These are phyloP conservation scores for Pichia sp. DNA, from an alignment of 1,139 yeast species.

Conservation along the genomic window DNA sequence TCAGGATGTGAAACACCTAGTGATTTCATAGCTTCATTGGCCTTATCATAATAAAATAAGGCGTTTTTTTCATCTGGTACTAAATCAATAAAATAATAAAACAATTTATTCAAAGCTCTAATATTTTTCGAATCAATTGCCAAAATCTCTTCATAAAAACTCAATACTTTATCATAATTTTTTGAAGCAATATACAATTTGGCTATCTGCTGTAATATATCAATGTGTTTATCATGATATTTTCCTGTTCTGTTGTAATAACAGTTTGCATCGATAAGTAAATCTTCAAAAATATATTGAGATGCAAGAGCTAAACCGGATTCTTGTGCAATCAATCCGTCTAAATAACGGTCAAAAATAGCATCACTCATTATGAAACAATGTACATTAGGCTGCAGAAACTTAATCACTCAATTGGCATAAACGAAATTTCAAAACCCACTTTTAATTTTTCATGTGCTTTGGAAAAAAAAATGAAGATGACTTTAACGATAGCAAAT, in stretches of 20 bases:
- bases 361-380: not conserved
- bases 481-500: too few relatives aligned
- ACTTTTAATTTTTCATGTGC: too few relatives aligned
- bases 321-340: slow-evolving; percentile 3
- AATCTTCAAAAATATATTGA: slow-evolving; percentile 2
- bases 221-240: slow-evolving; percentile 3
- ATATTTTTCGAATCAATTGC: slow-evolving; percentile 8
- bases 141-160: not conserved
- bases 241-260: not conserved
- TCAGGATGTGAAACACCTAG: not conserved
- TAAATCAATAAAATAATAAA: not conserved
- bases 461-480: too few relatives aligned
- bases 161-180: not conserved
- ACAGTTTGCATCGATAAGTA: not conserved
- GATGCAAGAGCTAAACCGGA: slow-evolving; percentile 6
- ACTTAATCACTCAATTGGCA: too few relatives aligned
- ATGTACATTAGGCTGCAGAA: too few relatives aligned
- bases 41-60: not conserved
- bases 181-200: slow-evolving; percentile 3
- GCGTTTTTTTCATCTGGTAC: slow-evolving; percentile 11
- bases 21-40: not conserved
- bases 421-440: too few relatives aligned
- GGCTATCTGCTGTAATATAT: slow-evolving; percentile 4
- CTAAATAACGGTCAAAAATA: slow-evolving; percentile 2
- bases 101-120: slow-evolving; percentile 1